Percentiles rank a stretch among this genome's conserved stretches.
Conservation (phyloP, 495 filamentous ascomycete genomes). For the Aspergillus nidulans region DNA sequence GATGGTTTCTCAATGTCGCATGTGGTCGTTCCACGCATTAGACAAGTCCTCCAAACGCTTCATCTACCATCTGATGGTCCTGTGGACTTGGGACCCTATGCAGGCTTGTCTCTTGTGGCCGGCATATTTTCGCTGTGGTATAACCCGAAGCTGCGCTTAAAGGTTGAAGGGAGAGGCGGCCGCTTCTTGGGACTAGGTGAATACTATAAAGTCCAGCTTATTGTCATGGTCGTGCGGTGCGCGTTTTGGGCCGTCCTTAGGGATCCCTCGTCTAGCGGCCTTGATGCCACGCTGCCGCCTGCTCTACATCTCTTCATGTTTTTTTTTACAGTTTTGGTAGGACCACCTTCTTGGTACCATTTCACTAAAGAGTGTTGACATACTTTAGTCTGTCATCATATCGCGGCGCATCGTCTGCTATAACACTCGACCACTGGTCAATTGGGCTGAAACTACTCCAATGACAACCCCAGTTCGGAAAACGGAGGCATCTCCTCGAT, state of each 20-base stretch:
- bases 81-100: conserved; percentile 34
- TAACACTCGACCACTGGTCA: conserved; percentile 53
- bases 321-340: conserved; percentile 51
- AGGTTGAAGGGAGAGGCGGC: conserved; percentile 56
- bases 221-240: conserved; percentile 55
- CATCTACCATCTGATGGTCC: conserved; percentile 26
- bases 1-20: conserved; percentile 6
- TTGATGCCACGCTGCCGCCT: conserved; percentile 36
- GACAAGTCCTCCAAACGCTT: conserved; percentile 18
- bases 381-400: conserved; percentile 30
- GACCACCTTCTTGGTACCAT: conserved; percentile 17
- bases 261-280: conserved; percentile 40
- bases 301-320: conserved; percentile 56
- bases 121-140: conserved; percentile 65
- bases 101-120: conserved; percentile 43
- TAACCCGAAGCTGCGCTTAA: conserved; percentile 67
- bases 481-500: conserved; percentile 22
- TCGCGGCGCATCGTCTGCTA: conserved; percentile 49
- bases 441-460: conserved; percentile 43
- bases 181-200: conserved; percentile 60
- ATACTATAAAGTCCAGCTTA: conserved; percentile 65
- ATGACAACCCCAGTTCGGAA: conserved; percentile 28
- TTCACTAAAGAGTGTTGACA: conserved; percentile 5
- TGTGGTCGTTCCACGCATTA: conserved; percentile 27
- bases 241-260: conserved; percentile 48